These are phyloP conservation scores for Lodderomyces metapsilosis DNA, from an alignment of 1,139 yeast species.

Conservation along the genomic window DNA sequence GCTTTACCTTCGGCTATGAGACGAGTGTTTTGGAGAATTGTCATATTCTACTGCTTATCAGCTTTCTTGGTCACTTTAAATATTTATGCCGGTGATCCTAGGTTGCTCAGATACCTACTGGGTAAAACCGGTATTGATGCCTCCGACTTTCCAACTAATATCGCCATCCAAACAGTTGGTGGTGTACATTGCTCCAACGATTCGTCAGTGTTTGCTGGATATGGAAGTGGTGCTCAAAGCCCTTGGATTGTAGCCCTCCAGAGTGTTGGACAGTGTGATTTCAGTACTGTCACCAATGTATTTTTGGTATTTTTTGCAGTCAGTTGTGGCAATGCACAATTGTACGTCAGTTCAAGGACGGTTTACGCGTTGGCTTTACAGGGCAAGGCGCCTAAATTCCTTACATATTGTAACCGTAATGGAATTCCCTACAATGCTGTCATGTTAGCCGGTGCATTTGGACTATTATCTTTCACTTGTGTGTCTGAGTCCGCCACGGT, in stretches of 20 bases:
- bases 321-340: slow-evolving; percentile 72
- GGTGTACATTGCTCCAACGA: slow-evolving; percentile 36
- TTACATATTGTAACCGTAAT: slow-evolving; percentile 55
- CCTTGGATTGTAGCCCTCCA: slow-evolving; percentile 84
- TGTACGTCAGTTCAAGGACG: slow-evolving; percentile 79
- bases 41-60: slow-evolving; percentile 65
- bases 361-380: slow-evolving; percentile 72
- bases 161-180: slow-evolving; percentile 40
- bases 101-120: slow-evolving; percentile 54
- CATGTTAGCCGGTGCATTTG: slow-evolving; percentile 58
- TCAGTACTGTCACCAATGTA: slow-evolving; percentile 63
- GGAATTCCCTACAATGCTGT: slow-evolving; percentile 80
- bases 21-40: slow-evolving; percentile 70
- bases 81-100: slow-evolving; percentile 73
- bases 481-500: slow-evolving; percentile 57
- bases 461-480: slow-evolving; percentile 59
- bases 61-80: slow-evolving; percentile 72
- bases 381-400: slow-evolving; percentile 62
- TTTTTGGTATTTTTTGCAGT: slow-evolving; percentile 73
- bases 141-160: slow-evolving; percentile 24
- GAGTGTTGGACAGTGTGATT: slow-evolving; percentile 61
- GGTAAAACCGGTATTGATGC: slow-evolving; percentile 32
- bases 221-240: slow-evolving; percentile 60
- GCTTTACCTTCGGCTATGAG: slow-evolving; percentile 78
- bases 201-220: slow-evolving; percentile 45